Base-by-base conservation (phyloP, 2,329 filamentous ascomycete genomes). In the Fonsecaea multimorphosa region DNA sequence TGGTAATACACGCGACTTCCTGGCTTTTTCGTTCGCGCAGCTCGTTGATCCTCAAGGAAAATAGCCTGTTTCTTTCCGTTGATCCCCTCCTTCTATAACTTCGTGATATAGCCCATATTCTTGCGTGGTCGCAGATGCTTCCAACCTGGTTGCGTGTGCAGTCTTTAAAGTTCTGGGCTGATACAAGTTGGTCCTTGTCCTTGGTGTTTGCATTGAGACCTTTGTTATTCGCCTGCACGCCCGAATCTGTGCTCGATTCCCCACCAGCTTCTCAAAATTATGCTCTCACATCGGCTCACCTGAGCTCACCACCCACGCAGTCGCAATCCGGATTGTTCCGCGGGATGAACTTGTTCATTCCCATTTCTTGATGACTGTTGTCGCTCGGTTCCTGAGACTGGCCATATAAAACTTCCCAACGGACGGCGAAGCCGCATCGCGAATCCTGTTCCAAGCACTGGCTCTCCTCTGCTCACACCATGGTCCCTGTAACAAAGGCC, bases 401-500 rank as follows among this genome's bases (percentile, higher is more conserved):
- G 16, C 29, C 29, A 31, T 4, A 31, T 31, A n/a, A 19, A 19
- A 7, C n/a, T n/a, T 19, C 38, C 16, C 16, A 19, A 44, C n/a
- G 8, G 38, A 44, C 38, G n/a, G 19, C 16, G 16, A n/a, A 44
- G 9, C 38, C n/a, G 38, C 16, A 44, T 7, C 16, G 3, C 16
- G 19, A 19, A 44, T 44, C 38, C 38, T 19, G 16, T 19, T 19
- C 9, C 16, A 44, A 1, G 11, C 56, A 49, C 38, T n/a, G 34
- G 44, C 24, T 36, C 5, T 12, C 32, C 22, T 16, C 9, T 1
- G 3, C 9, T 6, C 49, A 7, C 14, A 54, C n/a, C 34, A 64
- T 60, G 58, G 52, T 61, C 27, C 59, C 55, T 32, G 62, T 65
- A 19, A 54, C 61, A 16, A 44, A 27, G 24, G 52, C 63, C 24